Percentiles rank a stretch among this genome's conserved stretches.
phyloP scores from a whole-genome alignment of 2,329 filamentous ascomycete genomes.

The Monilinia fructigena region DNA sequence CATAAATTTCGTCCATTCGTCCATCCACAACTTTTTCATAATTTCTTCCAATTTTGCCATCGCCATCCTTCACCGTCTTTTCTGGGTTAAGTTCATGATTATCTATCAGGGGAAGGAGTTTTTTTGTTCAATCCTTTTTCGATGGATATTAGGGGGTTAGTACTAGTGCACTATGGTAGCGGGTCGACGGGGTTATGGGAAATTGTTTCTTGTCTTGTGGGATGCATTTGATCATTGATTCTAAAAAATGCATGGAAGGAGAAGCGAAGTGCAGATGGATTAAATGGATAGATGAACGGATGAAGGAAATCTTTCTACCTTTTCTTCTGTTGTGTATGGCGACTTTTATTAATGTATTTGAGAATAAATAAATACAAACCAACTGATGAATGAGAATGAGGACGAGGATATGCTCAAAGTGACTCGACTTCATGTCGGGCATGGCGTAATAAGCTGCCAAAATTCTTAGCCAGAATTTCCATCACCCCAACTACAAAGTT shows the following conservation, averaged over 20 bases:
- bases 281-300: slow-evolving; percentile 11
- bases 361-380: slow-evolving; percentile 10
- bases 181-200: slow-evolving; percentile 1
- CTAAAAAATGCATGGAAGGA: slow-evolving; percentile 2
- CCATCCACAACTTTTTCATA: slow-evolving; percentile 6
- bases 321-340: slow-evolving; percentile 13
- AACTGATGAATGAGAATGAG: background rate
- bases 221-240: slow-evolving; percentile 3
- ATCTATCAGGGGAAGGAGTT: slow-evolving; percentile 17
- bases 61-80: background rate
- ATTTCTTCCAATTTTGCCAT: background rate
- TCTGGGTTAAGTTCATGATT: slow-evolving; percentile 16
- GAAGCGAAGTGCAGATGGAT: background rate
- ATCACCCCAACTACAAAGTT: no score
- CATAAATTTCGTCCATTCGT: slow-evolving; percentile 17
- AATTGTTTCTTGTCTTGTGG: slow-evolving; percentile 16
- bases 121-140: slow-evolving; percentile 12
- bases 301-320: slow-evolving; percentile 2
- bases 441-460: no score
- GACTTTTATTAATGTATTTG: slow-evolving; percentile 14
- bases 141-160: slow-evolving; percentile 2
- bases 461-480: no score
- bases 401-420: background rate
- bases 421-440: no score
- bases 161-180: slow-evolving; percentile 7